Conservation (phyloP, 2,329 filamentous ascomycete species). For the Curvularia verruculosa region DNA sequence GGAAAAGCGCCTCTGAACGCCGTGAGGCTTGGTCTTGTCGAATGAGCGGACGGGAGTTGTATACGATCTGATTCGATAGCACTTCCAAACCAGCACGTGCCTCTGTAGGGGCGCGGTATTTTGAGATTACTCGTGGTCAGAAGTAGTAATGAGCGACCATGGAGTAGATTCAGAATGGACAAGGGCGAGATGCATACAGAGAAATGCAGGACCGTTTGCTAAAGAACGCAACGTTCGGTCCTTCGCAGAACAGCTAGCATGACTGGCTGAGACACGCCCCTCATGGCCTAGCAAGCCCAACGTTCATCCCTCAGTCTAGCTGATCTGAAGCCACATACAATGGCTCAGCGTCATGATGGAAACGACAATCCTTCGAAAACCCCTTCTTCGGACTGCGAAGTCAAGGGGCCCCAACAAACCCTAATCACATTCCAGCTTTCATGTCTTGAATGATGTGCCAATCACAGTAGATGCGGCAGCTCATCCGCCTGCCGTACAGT, state of each 20-base stretch:
- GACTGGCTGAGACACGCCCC: not conserved
- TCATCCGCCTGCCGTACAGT: slow-evolving; percentile 19
- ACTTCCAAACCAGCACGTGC: slow-evolving; percentile 9
- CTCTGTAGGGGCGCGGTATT: slow-evolving; percentile 10
- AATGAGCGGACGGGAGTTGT: slow-evolving; percentile 23
- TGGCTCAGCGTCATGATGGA: slow-evolving; percentile 10
- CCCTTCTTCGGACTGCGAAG: slow-evolving; percentile 10
- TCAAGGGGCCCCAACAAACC: slow-evolving; percentile 24
- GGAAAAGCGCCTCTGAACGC: slow-evolving; percentile 20
- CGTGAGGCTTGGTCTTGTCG: slow-evolving; percentile 24
- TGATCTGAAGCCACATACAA: not conserved
- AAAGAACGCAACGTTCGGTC: slow-evolving; percentile 12
- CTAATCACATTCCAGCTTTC: slow-evolving; percentile 12
- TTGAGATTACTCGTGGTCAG: slow-evolving; percentile 4
- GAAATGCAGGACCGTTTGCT: slow-evolving; percentile 12
- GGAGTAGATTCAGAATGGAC: slow-evolving; percentile 8
- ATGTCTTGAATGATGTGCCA: slow-evolving; percentile 22
- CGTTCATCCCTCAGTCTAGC: not conserved
- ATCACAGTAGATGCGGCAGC: slow-evolving; percentile 28
- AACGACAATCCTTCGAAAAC: slow-evolving; percentile 8
- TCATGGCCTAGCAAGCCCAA: slow-evolving; percentile 3
- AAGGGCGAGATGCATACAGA: slow-evolving; percentile 5
- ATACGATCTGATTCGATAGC: slow-evolving; percentile 17
- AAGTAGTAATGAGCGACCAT: slow-evolving; percentile 13
- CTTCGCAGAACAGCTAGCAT: not conserved